Conservation (phyloP, 2,329 filamentous ascomycete genomes). For the Elsinoe australis region DNA sequence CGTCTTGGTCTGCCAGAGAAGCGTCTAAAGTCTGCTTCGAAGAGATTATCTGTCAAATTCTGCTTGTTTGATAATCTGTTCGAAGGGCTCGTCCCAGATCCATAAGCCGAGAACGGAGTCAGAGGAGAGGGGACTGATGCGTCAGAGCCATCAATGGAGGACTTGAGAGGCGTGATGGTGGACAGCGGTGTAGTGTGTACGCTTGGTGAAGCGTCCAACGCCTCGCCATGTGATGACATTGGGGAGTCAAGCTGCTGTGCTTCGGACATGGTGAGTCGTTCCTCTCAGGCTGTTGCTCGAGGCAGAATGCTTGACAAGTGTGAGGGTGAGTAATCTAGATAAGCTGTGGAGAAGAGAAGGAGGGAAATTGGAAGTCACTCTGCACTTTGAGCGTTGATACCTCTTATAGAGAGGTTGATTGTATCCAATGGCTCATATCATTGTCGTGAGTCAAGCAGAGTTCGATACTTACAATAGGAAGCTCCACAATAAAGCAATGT, state of each 20-base stretch:
- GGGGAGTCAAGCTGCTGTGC: too few relatives aligned
- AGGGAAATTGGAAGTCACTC: too few relatives aligned
- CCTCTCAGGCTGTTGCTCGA: too few relatives aligned
- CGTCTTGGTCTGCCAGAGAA: background rate
- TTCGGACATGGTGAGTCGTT: too few relatives aligned
- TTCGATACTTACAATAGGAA: constrained; percentile 4
- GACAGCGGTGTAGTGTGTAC: background rate
- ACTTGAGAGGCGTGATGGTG: background rate
- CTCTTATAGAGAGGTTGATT: too few relatives aligned
- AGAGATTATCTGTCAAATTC: too few relatives aligned
- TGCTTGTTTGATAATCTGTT: background rate
- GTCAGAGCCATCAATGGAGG: background rate
- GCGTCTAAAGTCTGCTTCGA: background rate
- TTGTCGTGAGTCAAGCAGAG: background rate
- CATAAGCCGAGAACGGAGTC: background rate
- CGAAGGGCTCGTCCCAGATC: background rate
- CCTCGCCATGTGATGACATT: too few relatives aligned
- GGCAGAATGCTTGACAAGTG: too few relatives aligned
- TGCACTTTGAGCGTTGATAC: too few relatives aligned
- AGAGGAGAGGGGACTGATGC: background rate
- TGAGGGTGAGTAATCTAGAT: too few relatives aligned
- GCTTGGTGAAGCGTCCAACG: background rate
- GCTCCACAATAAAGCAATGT: background rate
- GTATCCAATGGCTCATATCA: too few relatives aligned
- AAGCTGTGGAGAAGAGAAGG: too few relatives aligned